Percentiles rank a stretch among this genome's conserved stretches.
phyloP scores from a whole-genome alignment of 148 eudicot species.

The Fagopyrum homotropicum region DNA sequence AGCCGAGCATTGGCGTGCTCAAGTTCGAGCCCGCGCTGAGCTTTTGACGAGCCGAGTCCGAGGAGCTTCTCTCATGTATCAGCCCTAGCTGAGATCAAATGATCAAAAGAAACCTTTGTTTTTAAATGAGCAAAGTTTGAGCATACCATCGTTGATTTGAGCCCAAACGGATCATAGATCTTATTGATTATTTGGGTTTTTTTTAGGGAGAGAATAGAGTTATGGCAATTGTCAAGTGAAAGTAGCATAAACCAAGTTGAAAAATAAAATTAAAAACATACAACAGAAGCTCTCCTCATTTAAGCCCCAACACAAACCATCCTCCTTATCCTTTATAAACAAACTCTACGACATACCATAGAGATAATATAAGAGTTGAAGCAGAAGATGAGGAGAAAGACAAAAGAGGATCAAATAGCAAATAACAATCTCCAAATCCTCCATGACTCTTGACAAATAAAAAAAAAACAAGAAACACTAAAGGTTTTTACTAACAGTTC shows the following conservation, averaged over 20 bases:
- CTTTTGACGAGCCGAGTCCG: too few species aligned
- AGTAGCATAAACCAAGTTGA: neutral
- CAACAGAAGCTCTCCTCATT: neutral
- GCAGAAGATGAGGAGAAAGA: neutral
- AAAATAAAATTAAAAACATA: neutral
- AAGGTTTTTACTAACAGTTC: neutral
- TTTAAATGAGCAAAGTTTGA: too few species aligned
- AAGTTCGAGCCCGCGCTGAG: too few species aligned
- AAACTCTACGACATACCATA: slow-evolving; percentile 5
- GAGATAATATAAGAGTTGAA: neutral
- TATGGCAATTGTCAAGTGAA: too few species aligned
- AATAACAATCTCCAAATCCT: neutral
- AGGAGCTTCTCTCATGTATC: too few species aligned
- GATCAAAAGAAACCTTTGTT: too few species aligned
- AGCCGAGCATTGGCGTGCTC: too few species aligned
- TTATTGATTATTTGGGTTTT: too few species aligned
- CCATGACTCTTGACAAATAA: neutral
- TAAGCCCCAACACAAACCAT: neutral
- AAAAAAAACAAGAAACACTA: neutral
- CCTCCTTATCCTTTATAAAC: slow-evolving; percentile 5
- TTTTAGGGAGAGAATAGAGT: too few species aligned
- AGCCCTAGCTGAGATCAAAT: too few species aligned
- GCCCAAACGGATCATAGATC: too few species aligned
- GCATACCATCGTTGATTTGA: too few species aligned
- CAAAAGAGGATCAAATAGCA: neutral